Conservation (phyloP, 306 rosid genomes). For the Hippophae gyantsensis region DNA sequence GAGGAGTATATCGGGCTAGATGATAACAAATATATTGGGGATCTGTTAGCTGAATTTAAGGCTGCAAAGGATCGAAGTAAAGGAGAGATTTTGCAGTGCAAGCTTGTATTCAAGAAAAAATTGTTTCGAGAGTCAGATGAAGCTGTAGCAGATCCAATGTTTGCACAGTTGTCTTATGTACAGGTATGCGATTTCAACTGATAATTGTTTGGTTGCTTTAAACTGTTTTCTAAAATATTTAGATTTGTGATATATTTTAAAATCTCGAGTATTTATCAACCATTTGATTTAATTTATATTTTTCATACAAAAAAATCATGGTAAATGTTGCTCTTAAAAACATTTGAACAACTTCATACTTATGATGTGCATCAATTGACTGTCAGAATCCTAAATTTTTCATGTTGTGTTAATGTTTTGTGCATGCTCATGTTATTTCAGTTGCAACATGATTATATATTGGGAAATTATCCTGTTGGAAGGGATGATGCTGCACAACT, state of each 20-base stretch:
- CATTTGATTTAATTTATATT: neutral
- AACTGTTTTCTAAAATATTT: neutral
- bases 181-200: slow-evolving; percentile 43
- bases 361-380: neutral
- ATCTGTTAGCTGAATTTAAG: slow-evolving; percentile 76
- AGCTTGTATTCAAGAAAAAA: slow-evolving; percentile 69
- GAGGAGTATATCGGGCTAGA: slow-evolving; percentile 86
- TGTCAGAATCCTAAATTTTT: neutral
- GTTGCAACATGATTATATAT: slow-evolving; percentile 91
- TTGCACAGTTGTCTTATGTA: slow-evolving; percentile 81
- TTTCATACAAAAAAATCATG: neutral
- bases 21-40: slow-evolving; percentile 85
- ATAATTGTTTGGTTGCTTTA: neutral
- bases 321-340: neutral
- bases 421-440: slow-evolving; percentile 33
- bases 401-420: slow-evolving; percentile 6
- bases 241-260: neutral
- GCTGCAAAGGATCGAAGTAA: slow-evolving; percentile 81
- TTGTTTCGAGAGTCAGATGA: slow-evolving; percentile 94
- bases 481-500: slow-evolving; percentile 87
- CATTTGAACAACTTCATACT: neutral
- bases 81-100: slow-evolving; percentile 90
- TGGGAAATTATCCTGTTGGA: slow-evolving; percentile 93
- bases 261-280: neutral
- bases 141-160: slow-evolving; percentile 85